A percentile compares a stretch with the other conserved stretches of the same genome.
Conservation (phyloP, 106 monocot species). For the Dioscorea dumetorum region DNA sequence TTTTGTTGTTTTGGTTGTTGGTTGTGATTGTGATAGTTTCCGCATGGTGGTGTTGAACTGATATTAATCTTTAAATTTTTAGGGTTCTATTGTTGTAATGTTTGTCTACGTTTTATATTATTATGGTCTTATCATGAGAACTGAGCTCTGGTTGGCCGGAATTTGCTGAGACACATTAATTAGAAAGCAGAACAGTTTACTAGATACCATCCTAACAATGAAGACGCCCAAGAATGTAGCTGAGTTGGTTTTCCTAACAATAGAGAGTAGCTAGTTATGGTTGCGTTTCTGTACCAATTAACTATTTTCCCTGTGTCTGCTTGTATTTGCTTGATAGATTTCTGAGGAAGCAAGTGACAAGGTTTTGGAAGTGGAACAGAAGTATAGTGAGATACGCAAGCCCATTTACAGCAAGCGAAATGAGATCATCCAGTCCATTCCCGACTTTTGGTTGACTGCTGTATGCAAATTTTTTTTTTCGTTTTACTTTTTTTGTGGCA, state of each 20-base stretch:
- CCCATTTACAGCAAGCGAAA: conserved; percentile 41
- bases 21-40: too few species aligned
- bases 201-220: background rate
- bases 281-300: background rate
- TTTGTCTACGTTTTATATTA: background rate
- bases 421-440: conserved; percentile 46
- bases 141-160: background rate
- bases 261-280: background rate
- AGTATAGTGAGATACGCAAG: conserved; percentile 54
- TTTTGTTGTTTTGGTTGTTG: too few species aligned
- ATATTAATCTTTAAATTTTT: too few species aligned
- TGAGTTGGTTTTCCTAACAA: too few species aligned
- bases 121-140: background rate
- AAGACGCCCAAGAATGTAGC: background rate
- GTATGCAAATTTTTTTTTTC: conserved; percentile 8
- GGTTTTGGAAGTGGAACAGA: conserved; percentile 64
- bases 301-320: background rate
- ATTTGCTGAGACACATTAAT: background rate
- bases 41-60: too few species aligned
- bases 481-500: background rate
- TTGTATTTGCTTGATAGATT: conserved; percentile 19
- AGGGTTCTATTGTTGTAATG: too few species aligned
- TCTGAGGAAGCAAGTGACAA: conserved; percentile 68
- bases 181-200: background rate
- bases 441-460: conserved; percentile 47